These are phyloP conservation scores for Calocybe gangraenosa DNA, from an alignment of 768 basidiomycete genomes.

Conservation along the genomic window DNA sequence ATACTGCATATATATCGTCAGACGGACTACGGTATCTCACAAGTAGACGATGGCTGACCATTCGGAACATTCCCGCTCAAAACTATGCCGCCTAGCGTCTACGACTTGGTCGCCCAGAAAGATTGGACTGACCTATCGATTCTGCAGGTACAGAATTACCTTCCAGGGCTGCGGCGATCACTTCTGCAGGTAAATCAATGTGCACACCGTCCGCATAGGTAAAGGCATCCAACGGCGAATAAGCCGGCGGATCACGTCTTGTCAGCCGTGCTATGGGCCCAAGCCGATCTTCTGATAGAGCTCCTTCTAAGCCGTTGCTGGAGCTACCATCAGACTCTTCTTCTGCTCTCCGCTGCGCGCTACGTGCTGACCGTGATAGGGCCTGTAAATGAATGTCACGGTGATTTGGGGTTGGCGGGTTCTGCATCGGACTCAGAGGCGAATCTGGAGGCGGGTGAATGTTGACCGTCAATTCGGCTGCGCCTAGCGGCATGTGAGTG, in stretches of 20 bases:
- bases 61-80: no score
- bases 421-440: slow-evolving; percentile 64
- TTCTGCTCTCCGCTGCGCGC: slow-evolving; percentile 31
- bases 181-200: slow-evolving; percentile 88
- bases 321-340: slow-evolving; percentile 16
- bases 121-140: slow-evolving; percentile 47
- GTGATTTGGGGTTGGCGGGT: slow-evolving; percentile 82
- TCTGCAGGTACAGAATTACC: slow-evolving; percentile 59
- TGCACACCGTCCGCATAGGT: slow-evolving; percentile 87
- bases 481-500: slow-evolving; percentile 68
- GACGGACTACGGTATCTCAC: no score
- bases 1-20: slow-evolving; percentile 12
- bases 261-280: slow-evolving; percentile 31
- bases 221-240: slow-evolving; percentile 85
- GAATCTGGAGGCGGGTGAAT: slow-evolving; percentile 80
- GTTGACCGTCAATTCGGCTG: slow-evolving; percentile 59
- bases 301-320: slow-evolving; percentile 21
- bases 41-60: no score
- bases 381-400: slow-evolving; percentile 81
- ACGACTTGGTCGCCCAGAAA: slow-evolving; percentile 53
- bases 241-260: slow-evolving; percentile 76
- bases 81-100: slow-evolving; percentile 38
- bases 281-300: slow-evolving; percentile 25
- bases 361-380: slow-evolving; percentile 33
- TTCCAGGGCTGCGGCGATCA: slow-evolving; percentile 87